phyloP scores from a whole-genome alignment of 139 green algal genomes.

The Ettlia oleoabundans region DNA sequence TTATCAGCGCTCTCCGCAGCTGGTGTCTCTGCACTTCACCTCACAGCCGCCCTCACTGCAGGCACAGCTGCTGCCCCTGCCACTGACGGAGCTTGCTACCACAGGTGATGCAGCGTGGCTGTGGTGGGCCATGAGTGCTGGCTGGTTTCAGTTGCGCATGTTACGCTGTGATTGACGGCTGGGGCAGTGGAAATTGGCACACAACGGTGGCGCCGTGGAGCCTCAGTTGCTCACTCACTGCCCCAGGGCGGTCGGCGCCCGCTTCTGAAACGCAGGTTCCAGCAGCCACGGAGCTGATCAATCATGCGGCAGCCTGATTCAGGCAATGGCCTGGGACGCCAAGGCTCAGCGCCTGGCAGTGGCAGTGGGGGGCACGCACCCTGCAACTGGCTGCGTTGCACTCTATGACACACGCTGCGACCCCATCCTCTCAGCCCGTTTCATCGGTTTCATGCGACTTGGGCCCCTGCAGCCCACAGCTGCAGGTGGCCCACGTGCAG shows the following conservation, averaged over 20 bases:
- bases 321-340: slow-evolving; percentile 34
- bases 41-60: slow-evolving; percentile 30
- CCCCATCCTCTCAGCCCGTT: slow-evolving; percentile 36
- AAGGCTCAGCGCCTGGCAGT: slow-evolving; percentile 35
- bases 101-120: too few relatives aligned
- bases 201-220: too few relatives aligned
- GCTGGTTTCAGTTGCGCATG: too few relatives aligned
- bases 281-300: too few relatives aligned
- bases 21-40: slow-evolving; percentile 42
- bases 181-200: too few relatives aligned
- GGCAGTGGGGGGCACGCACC: slow-evolving; percentile 33
- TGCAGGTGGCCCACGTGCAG: too few relatives aligned
- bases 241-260: too few relatives aligned
- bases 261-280: too few relatives aligned
- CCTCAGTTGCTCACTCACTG: too few relatives aligned
- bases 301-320: neutral
- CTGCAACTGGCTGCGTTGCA: slow-evolving; percentile 19
- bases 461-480: neutral
- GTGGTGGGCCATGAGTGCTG: too few relatives aligned
- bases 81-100: slow-evolving; percentile 29
- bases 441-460: slow-evolving; percentile 36
- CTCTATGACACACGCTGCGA: slow-evolving; percentile 45
- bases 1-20: neutral
- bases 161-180: too few relatives aligned
- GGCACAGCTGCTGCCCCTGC: slow-evolving; percentile 43